Evolutionary conservation across 345 rosid species (phyloP).

Genomic region (Gossypium bickii): DNA sequence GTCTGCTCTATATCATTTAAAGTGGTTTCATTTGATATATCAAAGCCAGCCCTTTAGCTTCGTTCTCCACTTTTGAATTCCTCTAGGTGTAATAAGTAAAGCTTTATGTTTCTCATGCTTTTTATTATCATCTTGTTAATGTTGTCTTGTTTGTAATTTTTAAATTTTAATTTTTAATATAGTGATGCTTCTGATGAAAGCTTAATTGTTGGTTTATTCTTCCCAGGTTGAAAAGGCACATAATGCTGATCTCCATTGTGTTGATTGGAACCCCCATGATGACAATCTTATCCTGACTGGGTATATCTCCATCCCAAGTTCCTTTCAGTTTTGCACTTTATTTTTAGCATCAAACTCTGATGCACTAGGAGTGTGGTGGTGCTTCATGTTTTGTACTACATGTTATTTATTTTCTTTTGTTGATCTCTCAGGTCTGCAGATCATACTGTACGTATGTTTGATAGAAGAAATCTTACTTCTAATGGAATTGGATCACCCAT

Average conservation of each 20-base stretch:
- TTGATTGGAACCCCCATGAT: conserved; percentile 95
- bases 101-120: background rate
- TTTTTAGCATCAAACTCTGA: background rate
- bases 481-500: conserved; percentile 75
- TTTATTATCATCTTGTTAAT: background rate
- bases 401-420: background rate
- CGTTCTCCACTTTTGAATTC: background rate
- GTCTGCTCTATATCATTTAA: background rate
- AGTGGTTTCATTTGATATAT: background rate
- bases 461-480: conserved; percentile 78
- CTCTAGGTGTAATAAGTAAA: background rate
- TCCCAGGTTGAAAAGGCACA: conserved; percentile 92
- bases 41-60: background rate
- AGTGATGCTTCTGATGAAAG: background rate
- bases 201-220: conserved; percentile 11
- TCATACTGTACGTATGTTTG: conserved; percentile 83
- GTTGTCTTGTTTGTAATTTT: conserved; percentile 4
- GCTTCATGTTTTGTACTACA: conserved; percentile 10
- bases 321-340: conserved; percentile 6
- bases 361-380: background rate
- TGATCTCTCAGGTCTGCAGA: conserved; percentile 79
- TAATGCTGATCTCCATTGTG: conserved; percentile 94
- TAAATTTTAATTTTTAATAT: background rate
- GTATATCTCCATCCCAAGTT: conserved; percentile 36
- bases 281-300: conserved; percentile 87